Evolutionary conservation across 768 basidiomycete genomes (phyloP).

Genomic region (Hygrophoropsis aurantiaca): DNA sequence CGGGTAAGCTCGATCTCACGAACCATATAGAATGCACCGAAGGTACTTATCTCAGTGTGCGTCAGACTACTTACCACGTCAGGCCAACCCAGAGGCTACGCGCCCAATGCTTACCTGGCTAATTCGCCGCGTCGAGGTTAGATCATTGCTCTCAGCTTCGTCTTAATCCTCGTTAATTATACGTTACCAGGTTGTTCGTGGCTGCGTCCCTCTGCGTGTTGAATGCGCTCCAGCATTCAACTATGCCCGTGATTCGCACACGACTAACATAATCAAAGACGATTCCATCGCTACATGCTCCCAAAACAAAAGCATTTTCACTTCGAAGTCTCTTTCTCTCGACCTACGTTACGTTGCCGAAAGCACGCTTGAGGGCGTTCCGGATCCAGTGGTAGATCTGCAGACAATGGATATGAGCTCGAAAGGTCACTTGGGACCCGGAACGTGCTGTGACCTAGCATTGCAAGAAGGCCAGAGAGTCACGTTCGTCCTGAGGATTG

Average conservation of each 20-base stretch:
- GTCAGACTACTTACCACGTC: conserved; percentile 80
- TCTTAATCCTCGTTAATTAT: not conserved
- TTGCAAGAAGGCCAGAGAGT: conserved; percentile 85
- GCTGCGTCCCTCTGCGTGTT: conserved; percentile 72
- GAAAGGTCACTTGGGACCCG: conserved; percentile 75
- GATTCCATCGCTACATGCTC: conserved; percentile 36
- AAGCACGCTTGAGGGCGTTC: conserved; percentile 49
- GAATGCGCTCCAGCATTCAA: conserved; percentile 97
- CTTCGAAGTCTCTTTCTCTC: conserved; percentile 54
- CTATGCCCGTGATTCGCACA: conserved; percentile 80
- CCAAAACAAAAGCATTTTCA: conserved; percentile 63
- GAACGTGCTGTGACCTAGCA: conserved; percentile 54
- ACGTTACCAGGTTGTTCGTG: conserved; percentile 70
- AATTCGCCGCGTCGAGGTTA: conserved; percentile 74
- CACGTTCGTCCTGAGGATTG: conserved; percentile 82
- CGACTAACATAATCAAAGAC: conserved; percentile 55
- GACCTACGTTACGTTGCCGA: conserved; percentile 80
- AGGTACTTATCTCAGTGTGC: conserved; percentile 9
- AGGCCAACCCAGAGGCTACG: conserved; percentile 32
- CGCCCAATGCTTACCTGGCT: conserved; percentile 83
- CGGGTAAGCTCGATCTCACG: conserved; percentile 64
- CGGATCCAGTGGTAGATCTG: conserved; percentile 54
- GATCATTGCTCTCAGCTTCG: conserved; percentile 2
- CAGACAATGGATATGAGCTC: conserved; percentile 61
- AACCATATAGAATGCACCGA: not conserved